Percentiles rank a stretch among this genome's conserved stretches.
phyloP scores from a whole-genome alignment of 306 rosid species.

The Urtica urens region DNA sequence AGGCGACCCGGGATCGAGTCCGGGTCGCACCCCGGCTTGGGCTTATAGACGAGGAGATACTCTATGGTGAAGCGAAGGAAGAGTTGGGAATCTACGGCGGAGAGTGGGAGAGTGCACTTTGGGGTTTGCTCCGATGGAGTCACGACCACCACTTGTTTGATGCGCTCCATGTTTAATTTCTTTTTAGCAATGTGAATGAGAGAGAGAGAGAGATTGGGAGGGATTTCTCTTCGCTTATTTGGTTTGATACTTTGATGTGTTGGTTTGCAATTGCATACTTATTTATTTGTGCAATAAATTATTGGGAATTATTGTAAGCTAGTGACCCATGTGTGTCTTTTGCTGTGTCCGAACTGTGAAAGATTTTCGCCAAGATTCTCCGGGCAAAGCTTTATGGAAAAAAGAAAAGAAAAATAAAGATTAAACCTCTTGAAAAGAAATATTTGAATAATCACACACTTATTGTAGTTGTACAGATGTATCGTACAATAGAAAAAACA shows the following conservation, averaged over 20 bases:
- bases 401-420: neutral
- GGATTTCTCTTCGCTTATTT: neutral
- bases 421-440: neutral
- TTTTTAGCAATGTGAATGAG: neutral
- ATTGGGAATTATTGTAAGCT: constrained; percentile 12
- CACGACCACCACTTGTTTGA: constrained; percentile 43
- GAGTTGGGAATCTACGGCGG: constrained; percentile 74
- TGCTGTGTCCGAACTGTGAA: constrained; percentile 33
- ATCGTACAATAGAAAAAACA: constrained; percentile 43
- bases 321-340: constrained; percentile 32
- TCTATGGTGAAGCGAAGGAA: constrained; percentile 84
- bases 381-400: constrained; percentile 46
- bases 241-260: neutral
- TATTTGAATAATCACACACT: neutral
- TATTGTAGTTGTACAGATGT: too few species aligned
- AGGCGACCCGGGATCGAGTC: constrained; percentile 21
- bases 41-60: constrained; percentile 49
- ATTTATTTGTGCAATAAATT: neutral
- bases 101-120: constrained; percentile 37
- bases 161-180: constrained; percentile 26
- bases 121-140: constrained; percentile 67
- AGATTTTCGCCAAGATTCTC: constrained; percentile 78
- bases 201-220: neutral
- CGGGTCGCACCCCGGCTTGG: constrained; percentile 22
- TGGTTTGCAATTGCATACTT: neutral